Evolutionary conservation across 2,329 filamentous ascomycete species (phyloP), one percentile per base, ranked within the genome.

Genomic region (Colletotrichum karsti): DNA sequence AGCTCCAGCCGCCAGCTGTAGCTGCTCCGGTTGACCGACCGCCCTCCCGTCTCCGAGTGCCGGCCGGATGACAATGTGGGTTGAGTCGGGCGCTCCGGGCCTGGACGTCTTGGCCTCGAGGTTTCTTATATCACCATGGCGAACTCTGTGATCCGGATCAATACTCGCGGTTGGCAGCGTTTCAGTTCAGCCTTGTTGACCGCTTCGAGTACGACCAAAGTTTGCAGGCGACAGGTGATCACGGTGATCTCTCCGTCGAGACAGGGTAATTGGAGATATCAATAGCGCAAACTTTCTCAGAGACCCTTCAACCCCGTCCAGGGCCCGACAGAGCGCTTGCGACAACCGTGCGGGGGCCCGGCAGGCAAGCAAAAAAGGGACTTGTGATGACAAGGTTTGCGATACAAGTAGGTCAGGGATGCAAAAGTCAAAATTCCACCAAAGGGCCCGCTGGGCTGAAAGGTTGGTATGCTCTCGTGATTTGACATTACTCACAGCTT

Each of bases 181-280:
- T 68, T 48, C 61, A 64, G 53, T 59, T 64, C 65, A 68, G 65
- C 61, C 61, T 68, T 64, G 53, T 59, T 67, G 60, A 59, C 64
- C 53, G 53, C 64, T 67, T 22, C 46, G 48, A 28, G 44, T 59
- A 15, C 44, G 18, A 30, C 46, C 46, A 48, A 57, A 68, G 37
- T 65, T 30, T 64, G 53, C 54, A 57, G 44, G 37, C 46, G 24
- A 39, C 65, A 68, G 60, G 18, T 68, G 65, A 65, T 65, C 53
- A 33, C 61, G 65, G 60, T 59, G 53, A 68, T 64, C 60, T 68
- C 37, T 68, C 60, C 60, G 60, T 54, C 46, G 4, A 59, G 30
- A 30, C 46, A 44, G 53, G 15, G 39, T 48, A 41, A 59, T 55
- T 59, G 54, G 60, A 59, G 60, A 54, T 54, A 50, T 54, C 65